Base-by-base conservation (phyloP, 176 grass and related monocot species). In the Juncus inflexus region DNA sequence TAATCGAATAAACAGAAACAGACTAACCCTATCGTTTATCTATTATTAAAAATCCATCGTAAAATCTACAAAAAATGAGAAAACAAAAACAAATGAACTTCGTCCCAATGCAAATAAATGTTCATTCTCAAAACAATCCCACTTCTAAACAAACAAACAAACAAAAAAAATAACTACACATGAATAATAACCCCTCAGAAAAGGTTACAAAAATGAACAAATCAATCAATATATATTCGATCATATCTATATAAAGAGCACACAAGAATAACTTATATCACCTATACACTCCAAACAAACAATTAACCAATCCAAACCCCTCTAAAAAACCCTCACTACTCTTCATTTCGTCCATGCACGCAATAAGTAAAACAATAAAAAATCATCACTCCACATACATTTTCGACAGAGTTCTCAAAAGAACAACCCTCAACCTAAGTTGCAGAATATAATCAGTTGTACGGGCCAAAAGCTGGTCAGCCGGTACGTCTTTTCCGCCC, bases 391-490 rank as follows among this genome's bases (percentile, higher is more conserved):
- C 63, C 36, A 42, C 76, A 71, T 58, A 79, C 74, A 89, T 66
- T n/a, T 82, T 64, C 37, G 87, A 83, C 42, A 97, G 59, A 59
- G 77, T 78, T 70, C 75, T 77, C 71, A 97, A 77, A 14, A 97
- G 80, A 42, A 83, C 64, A 41, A 97, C 75, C 69, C 63, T 81
- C 72, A 59, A 65, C 39, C 83, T 79, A 62, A 97, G 74, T 9
- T 83, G 66, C 15, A 63, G 69, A 61, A 97, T 88, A 74, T 97
- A 97, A 63, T 86, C 82, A 42, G 92, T 82, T 9, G 92, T 77
- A 66, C 63, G 82, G 56, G 81, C 9, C n/a, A 97, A 74, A 40
- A 97, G 80, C 50, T 75, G 82, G 49, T 75, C 88, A n/a, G 85
- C 85, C 7, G 80, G 85, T 78, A 82, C 14, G 3, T 61, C 70